Conservation (phyloP, 2,329 filamentous ascomycete genomes). For the Apiospora marii region DNA sequence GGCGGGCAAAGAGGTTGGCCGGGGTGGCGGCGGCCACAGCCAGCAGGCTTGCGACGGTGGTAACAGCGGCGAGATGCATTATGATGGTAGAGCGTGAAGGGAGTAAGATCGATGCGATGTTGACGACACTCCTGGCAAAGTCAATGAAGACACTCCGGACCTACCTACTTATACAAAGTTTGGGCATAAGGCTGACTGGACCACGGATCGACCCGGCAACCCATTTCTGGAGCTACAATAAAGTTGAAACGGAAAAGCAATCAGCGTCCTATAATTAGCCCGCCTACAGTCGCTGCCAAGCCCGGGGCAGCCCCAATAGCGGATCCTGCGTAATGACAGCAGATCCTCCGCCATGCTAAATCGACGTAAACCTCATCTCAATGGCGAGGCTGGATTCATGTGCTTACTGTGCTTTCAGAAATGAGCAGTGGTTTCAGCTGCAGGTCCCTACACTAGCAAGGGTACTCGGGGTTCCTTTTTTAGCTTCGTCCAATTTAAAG, state of each 20-base stretch:
- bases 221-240: not conserved
- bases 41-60: conserved; percentile 5
- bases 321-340: not conserved
- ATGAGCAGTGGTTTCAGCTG: not conserved
- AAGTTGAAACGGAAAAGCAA: not conserved
- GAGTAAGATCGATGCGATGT: not conserved
- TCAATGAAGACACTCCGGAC: not conserved
- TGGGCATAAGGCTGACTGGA: not conserved
- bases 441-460: not conserved
- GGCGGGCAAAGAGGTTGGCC: conserved; percentile 21
- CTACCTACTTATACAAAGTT: not conserved
- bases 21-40: conserved; percentile 8
- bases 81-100: not conserved
- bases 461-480: not conserved
- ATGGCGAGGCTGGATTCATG: not conserved
- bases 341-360: not conserved
- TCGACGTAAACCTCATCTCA: not conserved
- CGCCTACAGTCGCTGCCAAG: not conserved
- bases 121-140: not conserved
- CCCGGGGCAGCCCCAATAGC: not conserved
- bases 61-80: not conserved
- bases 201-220: not conserved
- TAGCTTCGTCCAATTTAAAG: not conserved
- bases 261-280: not conserved
- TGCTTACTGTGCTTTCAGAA: not conserved